Evolutionary conservation across 1,284 basidiomycete species (phyloP), one percentile per base, ranked within the genome.

Genomic region (Boletus hoseneyae): DNA sequence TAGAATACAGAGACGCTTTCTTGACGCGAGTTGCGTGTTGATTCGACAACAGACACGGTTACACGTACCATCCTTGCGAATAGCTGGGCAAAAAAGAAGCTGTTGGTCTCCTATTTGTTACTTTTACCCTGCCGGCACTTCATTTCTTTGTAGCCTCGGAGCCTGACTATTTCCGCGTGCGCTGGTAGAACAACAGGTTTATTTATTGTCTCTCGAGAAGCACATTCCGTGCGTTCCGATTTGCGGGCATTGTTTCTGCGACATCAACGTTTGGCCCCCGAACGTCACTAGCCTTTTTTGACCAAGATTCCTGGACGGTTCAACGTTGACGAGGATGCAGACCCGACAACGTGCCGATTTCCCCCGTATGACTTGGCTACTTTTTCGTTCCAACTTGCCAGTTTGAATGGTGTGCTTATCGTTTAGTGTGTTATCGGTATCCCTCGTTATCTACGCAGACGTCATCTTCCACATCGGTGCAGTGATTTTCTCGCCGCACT

Each of bases 401-500:
- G 33, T 34, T 13, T 23, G 40, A 40, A 34, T 21, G 42, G 8
- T 21, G 48, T 33, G 36, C 42, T 50, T 23, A 60, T 49, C 48
- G 34, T 19, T 36, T 32, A 21, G 27, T 33, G 30, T 32, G 52
- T 39, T 58, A 58, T 57, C 55, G 45, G 3, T 29, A 38, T 43
- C 44, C 25, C 48, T 39, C 44, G 30, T 40, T 53, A 58, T 59
- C 53, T 36, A 23, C 45, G 39, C 47, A 53, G 19, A 59, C 50
- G 58, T 59, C 59, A 59, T 51, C 16, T 37, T 37, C 48, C 54
- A 0, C 42, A 53, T 54, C 41, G 18, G 50, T 50, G 3, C 48
- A 38, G 45, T 47, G 58, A 61, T 60, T 58, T 61, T 59, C 58
- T 60, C 52, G 56, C 36, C 39, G 53, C 53, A 63, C 56, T 29